Conservation (phyloP, 441 rosid genomes). For the Bruguiera hainesii region DNA sequence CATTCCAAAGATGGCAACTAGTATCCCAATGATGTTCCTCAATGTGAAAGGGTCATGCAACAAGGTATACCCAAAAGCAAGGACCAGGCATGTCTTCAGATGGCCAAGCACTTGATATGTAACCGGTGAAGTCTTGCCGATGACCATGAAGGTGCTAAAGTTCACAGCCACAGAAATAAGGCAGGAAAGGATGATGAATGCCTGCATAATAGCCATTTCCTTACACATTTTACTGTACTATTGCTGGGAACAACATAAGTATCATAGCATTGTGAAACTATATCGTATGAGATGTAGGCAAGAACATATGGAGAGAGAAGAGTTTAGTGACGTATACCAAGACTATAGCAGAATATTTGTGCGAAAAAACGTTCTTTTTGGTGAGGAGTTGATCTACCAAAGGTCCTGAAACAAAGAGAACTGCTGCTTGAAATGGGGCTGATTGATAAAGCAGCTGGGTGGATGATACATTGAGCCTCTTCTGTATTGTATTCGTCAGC, state of each 20-base stretch:
- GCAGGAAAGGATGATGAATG: conserved; percentile 79
- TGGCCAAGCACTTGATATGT: conserved; percentile 99
- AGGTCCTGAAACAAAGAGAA: conserved; percentile 91
- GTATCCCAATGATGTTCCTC: conserved; percentile 81
- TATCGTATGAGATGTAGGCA: background rate
- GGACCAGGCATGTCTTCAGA: conserved; percentile 91
- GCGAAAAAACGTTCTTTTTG: conserved; percentile 74
- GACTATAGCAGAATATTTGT: conserved; percentile 68
- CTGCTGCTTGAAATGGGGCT: conserved; percentile 93
- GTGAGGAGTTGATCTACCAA: conserved; percentile 83
- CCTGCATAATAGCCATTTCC: conserved; percentile 41
- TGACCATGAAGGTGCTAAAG: conserved; percentile 94
- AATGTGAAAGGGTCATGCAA: conserved; percentile 83
- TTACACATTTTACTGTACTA: background rate
- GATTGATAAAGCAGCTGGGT: conserved; percentile 95
- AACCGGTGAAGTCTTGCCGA: conserved; percentile 98
- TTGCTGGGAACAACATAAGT: background rate
- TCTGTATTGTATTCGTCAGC: conserved; percentile 96
- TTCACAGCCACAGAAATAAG: conserved; percentile 88
- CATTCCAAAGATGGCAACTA: conserved; percentile 86
- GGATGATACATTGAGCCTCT: conserved; percentile 85
- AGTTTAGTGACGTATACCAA: conserved; percentile 35
- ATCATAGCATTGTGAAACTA: background rate
- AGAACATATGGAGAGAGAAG: background rate
- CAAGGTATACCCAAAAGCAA: conserved; percentile 79